These are phyloP conservation scores for Gossypium stocksii DNA, from an alignment of 345 rosid genomes.

Conservation along the genomic window DNA sequence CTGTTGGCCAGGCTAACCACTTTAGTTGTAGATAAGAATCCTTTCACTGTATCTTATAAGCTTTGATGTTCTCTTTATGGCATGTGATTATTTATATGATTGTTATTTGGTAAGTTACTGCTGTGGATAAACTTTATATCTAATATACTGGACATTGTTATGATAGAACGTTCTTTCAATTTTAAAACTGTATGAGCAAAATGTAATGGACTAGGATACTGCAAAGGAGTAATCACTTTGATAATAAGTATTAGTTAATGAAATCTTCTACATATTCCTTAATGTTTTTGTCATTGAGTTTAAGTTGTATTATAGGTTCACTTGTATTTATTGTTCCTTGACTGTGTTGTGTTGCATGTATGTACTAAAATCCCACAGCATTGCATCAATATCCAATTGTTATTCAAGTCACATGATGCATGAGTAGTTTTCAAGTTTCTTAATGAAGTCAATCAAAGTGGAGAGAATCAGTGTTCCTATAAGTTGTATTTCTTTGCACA, in stretches of 20 bases:
- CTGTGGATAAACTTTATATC: background rate
- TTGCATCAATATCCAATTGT: constrained; percentile 1
- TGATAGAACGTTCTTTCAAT: background rate
- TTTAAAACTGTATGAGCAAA: background rate
- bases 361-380: background rate
- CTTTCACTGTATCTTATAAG: background rate
- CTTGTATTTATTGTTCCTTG: background rate
- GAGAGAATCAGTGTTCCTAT: background rate
- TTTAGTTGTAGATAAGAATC: background rate
- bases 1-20: background rate
- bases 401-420: constrained; percentile 1
- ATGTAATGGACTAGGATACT: background rate
- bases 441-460: background rate
- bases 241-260: background rate
- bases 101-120: constrained; percentile 7
- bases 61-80: background rate
- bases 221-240: background rate
- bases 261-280: background rate
- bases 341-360: background rate
- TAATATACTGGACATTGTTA: background rate
- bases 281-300: background rate
- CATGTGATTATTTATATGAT: background rate
- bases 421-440: background rate
- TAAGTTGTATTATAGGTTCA: background rate
- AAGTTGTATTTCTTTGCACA: constrained; percentile 12